These are phyloP conservation scores for Vaccinium macrocarpon DNA, from an alignment of 148 eudicot species.

Conservation along the genomic window DNA sequence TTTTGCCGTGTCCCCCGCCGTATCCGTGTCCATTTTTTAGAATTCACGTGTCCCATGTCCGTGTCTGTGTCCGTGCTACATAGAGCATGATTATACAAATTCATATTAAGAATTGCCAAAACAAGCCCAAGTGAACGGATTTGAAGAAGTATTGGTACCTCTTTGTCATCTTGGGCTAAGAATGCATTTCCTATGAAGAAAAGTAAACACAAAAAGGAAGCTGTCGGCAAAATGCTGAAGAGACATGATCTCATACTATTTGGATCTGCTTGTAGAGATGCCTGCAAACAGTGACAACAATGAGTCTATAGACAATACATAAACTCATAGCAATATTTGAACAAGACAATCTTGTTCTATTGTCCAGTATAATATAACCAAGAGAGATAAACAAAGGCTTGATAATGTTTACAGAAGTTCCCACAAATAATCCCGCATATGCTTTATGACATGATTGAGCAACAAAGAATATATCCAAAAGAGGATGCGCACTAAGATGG, in stretches of 20 bases:
- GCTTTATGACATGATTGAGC: background rate
- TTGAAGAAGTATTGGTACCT: constrained; percentile 25
- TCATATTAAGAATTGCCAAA: background rate
- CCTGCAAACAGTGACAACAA: constrained; percentile 31
- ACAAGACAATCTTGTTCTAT: background rate
- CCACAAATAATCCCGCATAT: background rate
- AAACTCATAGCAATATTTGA: background rate
- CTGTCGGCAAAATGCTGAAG: constrained; percentile 35
- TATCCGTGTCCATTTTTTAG: too few relatives aligned
- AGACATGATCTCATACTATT: constrained; percentile 43
- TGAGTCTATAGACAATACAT: background rate
- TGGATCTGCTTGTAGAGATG: constrained; percentile 26
- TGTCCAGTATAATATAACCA: background rate
- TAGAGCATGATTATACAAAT: background rate
- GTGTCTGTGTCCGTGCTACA: too few relatives aligned
- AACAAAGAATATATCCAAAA: background rate
- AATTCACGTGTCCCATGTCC: too few relatives aligned
- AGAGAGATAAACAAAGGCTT: background rate
- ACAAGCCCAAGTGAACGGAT: background rate
- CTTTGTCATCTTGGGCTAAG: constrained; percentile 33
- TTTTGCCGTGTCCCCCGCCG: too few relatives aligned
- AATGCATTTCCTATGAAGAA: constrained; percentile 35
- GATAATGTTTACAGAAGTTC: background rate
- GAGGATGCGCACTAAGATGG: background rate
- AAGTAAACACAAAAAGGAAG: constrained; percentile 33